These are phyloP conservation scores for Teratosphaeria pseudoeucalypti DNA, from an alignment of 2,329 filamentous ascomycete genomes.

Conservation along the genomic window DNA sequence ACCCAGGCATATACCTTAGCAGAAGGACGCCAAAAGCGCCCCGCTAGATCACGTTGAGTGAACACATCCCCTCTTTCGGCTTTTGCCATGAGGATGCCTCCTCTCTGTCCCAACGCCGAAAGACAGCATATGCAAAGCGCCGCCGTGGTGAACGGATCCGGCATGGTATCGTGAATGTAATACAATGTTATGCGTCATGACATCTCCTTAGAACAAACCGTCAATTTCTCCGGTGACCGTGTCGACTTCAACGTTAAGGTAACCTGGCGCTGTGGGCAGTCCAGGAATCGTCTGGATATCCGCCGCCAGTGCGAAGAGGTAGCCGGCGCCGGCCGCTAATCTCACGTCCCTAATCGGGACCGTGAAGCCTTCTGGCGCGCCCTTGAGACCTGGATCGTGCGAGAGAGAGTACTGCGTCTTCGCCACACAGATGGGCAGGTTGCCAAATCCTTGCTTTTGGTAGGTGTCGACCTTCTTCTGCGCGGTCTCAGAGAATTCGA, in stretches of 20 bases:
- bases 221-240: slow-evolving; percentile 44
- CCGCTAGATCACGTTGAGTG: not conserved
- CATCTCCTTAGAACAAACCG: slow-evolving; percentile 64
- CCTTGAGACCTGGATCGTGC: slow-evolving; percentile 88
- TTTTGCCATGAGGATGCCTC: not conserved
- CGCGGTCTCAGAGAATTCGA: slow-evolving; percentile 88
- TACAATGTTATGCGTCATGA: not conserved
- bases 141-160: not conserved
- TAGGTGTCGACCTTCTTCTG: slow-evolving; percentile 96
- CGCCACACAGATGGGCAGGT: slow-evolving; percentile 89
- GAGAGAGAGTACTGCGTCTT: slow-evolving; percentile 98
- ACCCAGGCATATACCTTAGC: not conserved
- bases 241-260: slow-evolving; percentile 76
- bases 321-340: slow-evolving; percentile 87
- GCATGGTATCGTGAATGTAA: not conserved
- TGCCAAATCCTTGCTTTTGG: slow-evolving; percentile 79
- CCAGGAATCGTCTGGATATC: slow-evolving; percentile 98
- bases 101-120: not conserved
- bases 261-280: slow-evolving; percentile 86
- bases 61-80: not conserved
- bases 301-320: slow-evolving; percentile 87
- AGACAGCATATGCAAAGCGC: not conserved
- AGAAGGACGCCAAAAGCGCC: not conserved
- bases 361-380: slow-evolving; percentile 86
- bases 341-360: slow-evolving; percentile 90